A percentile compares a stretch with the other conserved stretches of the same genome.
Evolutionary conservation across 2,329 filamentous ascomycete genomes (phyloP).

Genomic region (Botrytis squamosa): DNA sequence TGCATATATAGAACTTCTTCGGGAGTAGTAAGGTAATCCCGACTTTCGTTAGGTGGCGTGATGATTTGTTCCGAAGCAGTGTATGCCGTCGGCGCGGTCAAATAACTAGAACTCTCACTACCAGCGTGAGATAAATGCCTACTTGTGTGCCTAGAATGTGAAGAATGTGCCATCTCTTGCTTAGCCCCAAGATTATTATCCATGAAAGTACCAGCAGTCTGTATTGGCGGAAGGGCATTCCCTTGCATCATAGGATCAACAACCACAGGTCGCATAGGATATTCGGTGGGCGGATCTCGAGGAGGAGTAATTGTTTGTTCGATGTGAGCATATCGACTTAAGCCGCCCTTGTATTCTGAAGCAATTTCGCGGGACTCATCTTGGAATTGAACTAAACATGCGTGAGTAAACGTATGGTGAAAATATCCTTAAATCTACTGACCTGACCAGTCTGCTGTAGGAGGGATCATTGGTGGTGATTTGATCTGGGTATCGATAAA

Average conservation of each 20-base stretch:
- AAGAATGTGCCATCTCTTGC: slow-evolving; percentile 31
- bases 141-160: slow-evolving; percentile 32
- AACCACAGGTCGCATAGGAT: slow-evolving; percentile 29
- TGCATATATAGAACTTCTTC: slow-evolving; percentile 90
- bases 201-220: slow-evolving; percentile 31
- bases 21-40: slow-evolving; percentile 67
- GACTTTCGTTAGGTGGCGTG: slow-evolving; percentile 46
- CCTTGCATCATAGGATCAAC: slow-evolving; percentile 25
- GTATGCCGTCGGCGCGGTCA: slow-evolving; percentile 43
- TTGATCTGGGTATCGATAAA: slow-evolving; percentile 84
- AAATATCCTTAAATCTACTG: slow-evolving; percentile 23
- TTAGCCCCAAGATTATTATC: slow-evolving; percentile 32
- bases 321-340: slow-evolving; percentile 66
- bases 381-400: slow-evolving; percentile 64
- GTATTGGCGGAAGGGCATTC: slow-evolving; percentile 38
- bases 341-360: slow-evolving; percentile 81
- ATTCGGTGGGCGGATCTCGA: slow-evolving; percentile 32
- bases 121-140: slow-evolving; percentile 39
- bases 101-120: slow-evolving; percentile 36
- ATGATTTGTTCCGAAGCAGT: slow-evolving; percentile 35
- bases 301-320: slow-evolving; percentile 42
- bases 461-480: slow-evolving; percentile 59
- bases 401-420: slow-evolving; percentile 2
- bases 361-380: slow-evolving; percentile 90
- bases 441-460: slow-evolving; percentile 65